Percentiles rank a stretch among this genome's conserved stretches.
Conservation (phyloP, 73 alveolate genomes). For the Symbiodinium pilosum region DNA sequence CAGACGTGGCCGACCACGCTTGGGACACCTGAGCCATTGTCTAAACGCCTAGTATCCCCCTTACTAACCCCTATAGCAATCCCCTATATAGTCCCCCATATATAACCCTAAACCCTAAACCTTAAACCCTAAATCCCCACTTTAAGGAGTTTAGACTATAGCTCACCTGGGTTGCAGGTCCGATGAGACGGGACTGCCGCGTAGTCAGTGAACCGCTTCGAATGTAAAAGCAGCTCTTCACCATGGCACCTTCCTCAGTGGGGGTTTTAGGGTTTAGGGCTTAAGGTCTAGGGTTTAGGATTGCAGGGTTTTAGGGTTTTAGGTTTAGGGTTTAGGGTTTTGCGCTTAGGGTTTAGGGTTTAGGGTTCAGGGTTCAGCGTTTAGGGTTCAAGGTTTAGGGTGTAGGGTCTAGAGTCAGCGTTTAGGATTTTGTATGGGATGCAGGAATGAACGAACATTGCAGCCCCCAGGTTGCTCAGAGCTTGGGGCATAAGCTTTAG, state of each 20-base stretch:
- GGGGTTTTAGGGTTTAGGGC: not conserved
- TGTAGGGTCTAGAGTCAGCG: no score
- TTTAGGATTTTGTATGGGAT: no score
- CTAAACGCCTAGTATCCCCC: no score
- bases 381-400: not conserved
- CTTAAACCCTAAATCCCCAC: no score
- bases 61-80: no score
- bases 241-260: not conserved
- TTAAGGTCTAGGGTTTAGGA: not conserved
- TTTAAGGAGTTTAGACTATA: no score
- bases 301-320: no score
- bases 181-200: not conserved
- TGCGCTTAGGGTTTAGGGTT: not conserved
- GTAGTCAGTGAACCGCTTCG: slow-evolving; percentile 33
- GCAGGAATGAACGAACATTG: no score
- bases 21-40: not conserved
- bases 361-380: not conserved
- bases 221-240: slow-evolving; percentile 31
- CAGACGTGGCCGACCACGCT: not conserved
- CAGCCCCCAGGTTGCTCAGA: no score
- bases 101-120: no score
- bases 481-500: no score
- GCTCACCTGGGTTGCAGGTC: not conserved
- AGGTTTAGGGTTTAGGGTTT: not conserved
- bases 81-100: no score